Percentiles rank a stretch among this genome's conserved stretches.
Evolutionary conservation across 257 asterid species (phyloP).

Genomic region (Thymus quinquecostatus): DNA sequence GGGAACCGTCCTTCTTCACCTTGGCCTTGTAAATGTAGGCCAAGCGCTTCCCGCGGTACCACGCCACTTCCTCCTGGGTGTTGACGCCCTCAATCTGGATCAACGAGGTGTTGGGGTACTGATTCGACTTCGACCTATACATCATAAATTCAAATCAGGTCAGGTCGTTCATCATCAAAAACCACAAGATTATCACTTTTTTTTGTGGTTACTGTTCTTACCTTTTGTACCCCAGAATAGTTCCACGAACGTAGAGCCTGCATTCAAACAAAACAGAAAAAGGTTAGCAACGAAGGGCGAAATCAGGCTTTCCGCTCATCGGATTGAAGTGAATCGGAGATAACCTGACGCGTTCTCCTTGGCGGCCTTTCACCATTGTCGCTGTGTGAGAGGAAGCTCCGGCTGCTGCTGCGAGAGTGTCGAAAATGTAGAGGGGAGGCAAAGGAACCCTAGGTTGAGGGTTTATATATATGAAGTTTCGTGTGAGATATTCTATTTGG

Average conservation of each 20-base stretch:
- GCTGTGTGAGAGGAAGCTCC: slow-evolving; percentile 14
- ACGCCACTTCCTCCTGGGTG: slow-evolving; percentile 43
- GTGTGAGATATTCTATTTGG: neutral
- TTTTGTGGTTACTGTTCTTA: neutral
- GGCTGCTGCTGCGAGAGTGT: neutral
- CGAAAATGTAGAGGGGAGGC: slow-evolving; percentile 10
- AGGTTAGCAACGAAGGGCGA: neutral
- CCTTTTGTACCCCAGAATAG: slow-evolving; percentile 40
- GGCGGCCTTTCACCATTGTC: slow-evolving; percentile 51
- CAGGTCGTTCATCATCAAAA: neutral
- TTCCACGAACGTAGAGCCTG: slow-evolving; percentile 43
- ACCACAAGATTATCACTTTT: neutral
- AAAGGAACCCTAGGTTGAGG: slow-evolving; percentile 26
- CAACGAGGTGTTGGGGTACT: slow-evolving; percentile 46
- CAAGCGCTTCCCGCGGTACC: slow-evolving; percentile 46
- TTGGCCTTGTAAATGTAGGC: slow-evolving; percentile 51
- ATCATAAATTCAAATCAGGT: neutral
- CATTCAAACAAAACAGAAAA: neutral
- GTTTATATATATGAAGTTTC: slow-evolving; percentile 3
- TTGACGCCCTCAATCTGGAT: slow-evolving; percentile 50
- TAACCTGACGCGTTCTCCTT: slow-evolving; percentile 48
- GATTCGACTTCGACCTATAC: slow-evolving; percentile 46
- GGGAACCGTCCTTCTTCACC: slow-evolving; percentile 35
- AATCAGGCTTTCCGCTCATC: too few relatives aligned
- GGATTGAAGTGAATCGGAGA: neutral